These are phyloP conservation scores for Mycena floridula DNA, from an alignment of 768 basidiomycete genomes.

Conservation along the genomic window DNA sequence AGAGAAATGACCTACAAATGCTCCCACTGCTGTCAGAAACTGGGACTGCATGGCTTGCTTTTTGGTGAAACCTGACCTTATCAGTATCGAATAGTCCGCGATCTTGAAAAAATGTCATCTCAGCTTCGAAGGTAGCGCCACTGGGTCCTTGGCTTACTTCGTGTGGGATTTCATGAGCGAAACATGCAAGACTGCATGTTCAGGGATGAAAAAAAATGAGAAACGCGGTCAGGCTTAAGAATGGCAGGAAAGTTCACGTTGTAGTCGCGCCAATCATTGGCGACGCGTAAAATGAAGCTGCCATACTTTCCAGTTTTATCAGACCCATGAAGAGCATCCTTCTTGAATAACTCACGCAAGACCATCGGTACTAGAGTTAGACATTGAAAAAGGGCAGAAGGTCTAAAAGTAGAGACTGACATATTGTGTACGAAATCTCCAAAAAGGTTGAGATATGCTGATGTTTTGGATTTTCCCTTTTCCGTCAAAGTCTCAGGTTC, in stretches of 20 bases:
- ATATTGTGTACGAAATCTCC: constrained; percentile 95
- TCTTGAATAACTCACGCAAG: constrained; percentile 60
- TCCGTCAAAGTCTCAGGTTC: constrained; percentile 8
- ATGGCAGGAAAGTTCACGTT: no score
- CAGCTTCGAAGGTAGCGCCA: no score
- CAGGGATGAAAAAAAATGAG: no score
- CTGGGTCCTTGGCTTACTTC: no score
- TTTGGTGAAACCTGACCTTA: constrained; percentile 88
- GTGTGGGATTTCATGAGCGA: constrained; percentile 93
- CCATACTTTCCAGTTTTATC: constrained; percentile 74
- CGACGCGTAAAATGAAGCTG: constrained; percentile 95
- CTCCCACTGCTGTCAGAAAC: constrained; percentile 86
- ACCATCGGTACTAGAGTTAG: constrained; percentile 71
- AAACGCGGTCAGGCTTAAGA: no score
- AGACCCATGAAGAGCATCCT: not conserved
- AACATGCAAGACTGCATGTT: constrained; percentile 94
- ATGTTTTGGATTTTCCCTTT: constrained; percentile 70
- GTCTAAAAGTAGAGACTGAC: constrained; percentile 33
- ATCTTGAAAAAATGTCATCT: no score
- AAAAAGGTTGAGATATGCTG: constrained; percentile 89
- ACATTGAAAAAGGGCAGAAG: constrained; percentile 10
- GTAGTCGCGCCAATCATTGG: constrained; percentile 91
- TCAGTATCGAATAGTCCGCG: constrained; percentile 92
- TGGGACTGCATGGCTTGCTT: constrained; percentile 90
- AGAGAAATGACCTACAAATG: constrained; percentile 77